Percentiles rank a stretch among this genome's conserved stretches.
phyloP scores from a whole-genome alignment of 768 basidiomycete genomes.

The Candolleomyces aberdarensis region DNA sequence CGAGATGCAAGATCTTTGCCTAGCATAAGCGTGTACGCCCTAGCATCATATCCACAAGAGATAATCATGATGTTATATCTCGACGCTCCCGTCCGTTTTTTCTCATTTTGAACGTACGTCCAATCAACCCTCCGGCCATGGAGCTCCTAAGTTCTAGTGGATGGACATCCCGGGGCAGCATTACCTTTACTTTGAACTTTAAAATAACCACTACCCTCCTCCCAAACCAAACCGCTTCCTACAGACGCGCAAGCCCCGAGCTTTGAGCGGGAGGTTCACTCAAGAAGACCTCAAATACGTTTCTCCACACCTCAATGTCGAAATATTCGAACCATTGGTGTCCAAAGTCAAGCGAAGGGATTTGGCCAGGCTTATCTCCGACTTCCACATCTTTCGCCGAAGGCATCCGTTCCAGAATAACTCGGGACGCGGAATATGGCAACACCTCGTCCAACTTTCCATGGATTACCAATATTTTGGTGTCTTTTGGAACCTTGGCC shows the following conservation, averaged over 20 bases:
- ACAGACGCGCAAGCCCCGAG: background rate
- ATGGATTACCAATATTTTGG: conserved; percentile 39
- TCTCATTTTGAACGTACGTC: no score
- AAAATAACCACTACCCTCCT: no score
- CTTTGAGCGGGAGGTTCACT: background rate
- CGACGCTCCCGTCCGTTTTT: no score
- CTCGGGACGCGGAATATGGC: conserved; percentile 32
- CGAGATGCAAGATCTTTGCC: no score
- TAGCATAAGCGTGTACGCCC: no score
- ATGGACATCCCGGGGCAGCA: no score
- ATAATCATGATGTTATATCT: no score
- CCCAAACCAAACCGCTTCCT: background rate
- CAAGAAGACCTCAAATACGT: conserved; percentile 34
- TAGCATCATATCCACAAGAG: no score
- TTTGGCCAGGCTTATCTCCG: conserved; percentile 29
- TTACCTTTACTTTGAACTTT: conserved; percentile 22
- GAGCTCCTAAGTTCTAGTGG: no score
- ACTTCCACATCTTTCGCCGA: conserved; percentile 32
- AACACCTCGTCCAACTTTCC: conserved; percentile 38
- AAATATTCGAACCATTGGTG: conserved; percentile 49
- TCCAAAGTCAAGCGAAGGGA: conserved; percentile 37
- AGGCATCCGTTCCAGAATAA: conserved; percentile 33
- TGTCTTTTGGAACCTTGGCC: conserved; percentile 23
- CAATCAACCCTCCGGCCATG: no score
- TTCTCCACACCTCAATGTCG: conserved; percentile 35